phyloP scores from a whole-genome alignment of 1,139 yeast species.

The Taphrina confusa region DNA sequence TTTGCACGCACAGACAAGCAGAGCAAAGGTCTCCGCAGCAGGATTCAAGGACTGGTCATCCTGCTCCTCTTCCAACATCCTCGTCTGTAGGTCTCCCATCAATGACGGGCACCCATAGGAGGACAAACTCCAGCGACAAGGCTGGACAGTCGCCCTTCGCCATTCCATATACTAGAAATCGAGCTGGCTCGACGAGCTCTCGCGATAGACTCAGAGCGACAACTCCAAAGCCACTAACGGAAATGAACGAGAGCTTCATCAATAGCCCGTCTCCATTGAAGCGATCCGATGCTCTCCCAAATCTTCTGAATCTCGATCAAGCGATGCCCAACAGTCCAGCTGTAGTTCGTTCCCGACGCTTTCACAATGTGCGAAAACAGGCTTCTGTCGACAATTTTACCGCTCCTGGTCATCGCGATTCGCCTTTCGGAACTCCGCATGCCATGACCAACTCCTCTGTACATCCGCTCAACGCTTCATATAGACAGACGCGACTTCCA shows the following conservation, averaged over 20 bases:
- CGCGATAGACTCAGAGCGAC: slow-evolving; percentile 15
- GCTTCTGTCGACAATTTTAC: slow-evolving; percentile 41
- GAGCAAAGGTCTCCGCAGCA: too few species aligned
- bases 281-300: slow-evolving; percentile 29
- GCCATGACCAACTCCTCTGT: slow-evolving; percentile 39
- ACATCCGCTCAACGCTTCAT: slow-evolving; percentile 35
- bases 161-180: slow-evolving; percentile 22
- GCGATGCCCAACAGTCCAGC: slow-evolving; percentile 45
- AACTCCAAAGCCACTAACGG: slow-evolving; percentile 21
- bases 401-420: slow-evolving; percentile 37
- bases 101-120: slow-evolving; percentile 24
- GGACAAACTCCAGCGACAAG: slow-evolving; percentile 23
- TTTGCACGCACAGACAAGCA: too few species aligned
- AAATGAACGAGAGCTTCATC: slow-evolving; percentile 14
- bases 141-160: slow-evolving; percentile 19
- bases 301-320: slow-evolving; percentile 46
- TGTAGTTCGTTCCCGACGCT: slow-evolving; percentile 23
- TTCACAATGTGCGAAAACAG: slow-evolving; percentile 39
- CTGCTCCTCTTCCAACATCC: not conserved
- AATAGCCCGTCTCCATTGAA: slow-evolving; percentile 32
- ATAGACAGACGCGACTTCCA: slow-evolving; percentile 14
- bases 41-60: too few species aligned
- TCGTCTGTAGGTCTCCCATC: too few species aligned
- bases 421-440: slow-evolving; percentile 40
- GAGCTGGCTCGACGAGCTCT: slow-evolving; percentile 25